Conservation (phyloP, 163 green algal genomes). For the Volvox carteri region DNA sequence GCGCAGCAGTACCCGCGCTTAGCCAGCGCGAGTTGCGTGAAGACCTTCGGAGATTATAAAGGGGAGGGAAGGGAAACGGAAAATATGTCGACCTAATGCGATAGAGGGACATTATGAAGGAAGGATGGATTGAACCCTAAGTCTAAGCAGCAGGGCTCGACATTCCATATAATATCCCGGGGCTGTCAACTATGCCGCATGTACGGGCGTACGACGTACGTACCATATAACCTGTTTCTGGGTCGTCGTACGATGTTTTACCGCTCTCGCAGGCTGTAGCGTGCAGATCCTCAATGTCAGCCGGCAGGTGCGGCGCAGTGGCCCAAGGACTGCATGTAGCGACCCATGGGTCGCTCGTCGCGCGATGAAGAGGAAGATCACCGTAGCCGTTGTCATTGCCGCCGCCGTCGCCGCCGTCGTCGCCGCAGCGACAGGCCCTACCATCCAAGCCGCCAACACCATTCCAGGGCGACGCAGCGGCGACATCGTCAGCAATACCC, state of each 20-base stretch:
- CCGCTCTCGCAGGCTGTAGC: conserved; percentile 17
- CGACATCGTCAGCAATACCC: neutral
- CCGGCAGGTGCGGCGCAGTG: neutral
- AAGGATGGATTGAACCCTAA: too few relatives aligned
- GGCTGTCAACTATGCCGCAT: too few relatives aligned
- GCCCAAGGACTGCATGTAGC: neutral
- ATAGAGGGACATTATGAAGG: neutral
- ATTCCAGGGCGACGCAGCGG: too few relatives aligned
- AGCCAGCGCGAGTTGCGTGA: conserved; percentile 1
- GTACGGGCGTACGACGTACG: neutral
- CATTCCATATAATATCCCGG: too few relatives aligned
- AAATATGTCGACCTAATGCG: neutral
- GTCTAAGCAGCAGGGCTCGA: too few relatives aligned
- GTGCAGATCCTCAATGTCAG: conserved; percentile 52
- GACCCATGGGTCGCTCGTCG: conserved; percentile 8
- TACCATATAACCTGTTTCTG: conserved; percentile 30
- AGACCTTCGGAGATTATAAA: conserved; percentile 3
- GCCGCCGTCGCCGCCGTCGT: neutral
- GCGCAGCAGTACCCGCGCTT: conserved; percentile 20
- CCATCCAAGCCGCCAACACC: too few relatives aligned
- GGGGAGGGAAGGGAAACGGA: neutral
- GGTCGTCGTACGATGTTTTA: conserved; percentile 32
- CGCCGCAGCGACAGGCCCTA: too few relatives aligned
- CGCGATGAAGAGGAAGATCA: too few relatives aligned
- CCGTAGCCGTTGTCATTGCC: neutral